Conservation (phyloP, 2,329 filamentous ascomycete genomes). For the Aspergillus novofumigatus region DNA sequence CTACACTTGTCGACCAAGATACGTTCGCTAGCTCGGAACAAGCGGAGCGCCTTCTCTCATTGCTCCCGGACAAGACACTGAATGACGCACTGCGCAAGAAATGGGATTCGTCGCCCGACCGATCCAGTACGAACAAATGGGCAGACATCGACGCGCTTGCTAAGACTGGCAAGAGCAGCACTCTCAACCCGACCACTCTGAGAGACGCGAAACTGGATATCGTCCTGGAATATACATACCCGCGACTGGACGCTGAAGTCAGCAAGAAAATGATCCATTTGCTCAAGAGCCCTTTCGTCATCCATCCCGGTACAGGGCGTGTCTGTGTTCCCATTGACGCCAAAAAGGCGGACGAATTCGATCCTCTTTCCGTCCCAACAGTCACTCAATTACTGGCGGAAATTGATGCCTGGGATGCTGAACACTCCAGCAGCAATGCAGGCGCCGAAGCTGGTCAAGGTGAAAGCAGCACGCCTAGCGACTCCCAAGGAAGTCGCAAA, state of each 20-base stretch:
- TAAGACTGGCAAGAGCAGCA: constrained; percentile 67
- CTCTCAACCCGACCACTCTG: constrained; percentile 68
- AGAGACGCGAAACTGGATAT: constrained; percentile 93
- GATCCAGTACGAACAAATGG: constrained; percentile 80
- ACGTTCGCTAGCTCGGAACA: constrained; percentile 71
- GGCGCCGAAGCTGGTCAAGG: constrained; percentile 43
- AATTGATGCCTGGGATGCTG: constrained; percentile 73
- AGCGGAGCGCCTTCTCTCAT: constrained; percentile 71
- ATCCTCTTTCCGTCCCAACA: constrained; percentile 84
- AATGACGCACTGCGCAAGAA: constrained; percentile 79
- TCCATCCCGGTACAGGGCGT: constrained; percentile 88
- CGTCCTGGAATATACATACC: constrained; percentile 95
- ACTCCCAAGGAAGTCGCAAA: constrained; percentile 40
- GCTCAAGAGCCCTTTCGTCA: constrained; percentile 93
- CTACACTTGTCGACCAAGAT: constrained; percentile 79
- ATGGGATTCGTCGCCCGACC: constrained; percentile 79
- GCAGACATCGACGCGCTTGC: constrained; percentile 86
- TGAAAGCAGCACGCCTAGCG: constrained; percentile 28
- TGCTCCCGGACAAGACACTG: constrained; percentile 76
- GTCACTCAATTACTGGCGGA: constrained; percentile 76
- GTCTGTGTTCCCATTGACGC: constrained; percentile 95
- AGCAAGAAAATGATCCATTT: constrained; percentile 98
- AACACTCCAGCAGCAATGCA: constrained; percentile 25
- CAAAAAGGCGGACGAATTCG: constrained; percentile 69
- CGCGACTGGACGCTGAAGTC: constrained; percentile 92